These are phyloP conservation scores for Phytophthora pini DNA, from an alignment of 352 stramenopile genomes.

Conservation along the genomic window DNA sequence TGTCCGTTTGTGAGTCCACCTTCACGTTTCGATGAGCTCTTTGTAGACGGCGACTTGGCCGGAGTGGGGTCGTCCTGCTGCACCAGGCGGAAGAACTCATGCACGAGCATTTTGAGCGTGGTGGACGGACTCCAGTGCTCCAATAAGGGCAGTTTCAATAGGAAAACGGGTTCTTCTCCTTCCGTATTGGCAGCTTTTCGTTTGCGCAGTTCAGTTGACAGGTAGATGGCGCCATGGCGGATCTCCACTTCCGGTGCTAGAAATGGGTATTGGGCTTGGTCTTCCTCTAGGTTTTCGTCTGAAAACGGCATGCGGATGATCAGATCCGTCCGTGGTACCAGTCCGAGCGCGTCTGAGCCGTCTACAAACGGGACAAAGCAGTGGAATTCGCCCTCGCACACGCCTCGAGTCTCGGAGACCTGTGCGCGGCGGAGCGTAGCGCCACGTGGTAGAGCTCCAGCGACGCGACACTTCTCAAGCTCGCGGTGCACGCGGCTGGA, in stretches of 20 bases:
- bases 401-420: slow-evolving; percentile 55
- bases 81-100: slow-evolving; percentile 70
- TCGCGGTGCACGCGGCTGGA: slow-evolving; percentile 73
- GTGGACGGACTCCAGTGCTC: slow-evolving; percentile 79
- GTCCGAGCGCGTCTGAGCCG: slow-evolving; percentile 66
- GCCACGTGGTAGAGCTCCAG: slow-evolving; percentile 41
- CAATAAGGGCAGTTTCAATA: slow-evolving; percentile 62
- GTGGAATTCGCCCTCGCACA: slow-evolving; percentile 65
- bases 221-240: slow-evolving; percentile 51
- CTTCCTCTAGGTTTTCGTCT: slow-evolving; percentile 22
- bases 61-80: slow-evolving; percentile 58
- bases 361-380: slow-evolving; percentile 82
- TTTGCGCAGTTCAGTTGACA: slow-evolving; percentile 58
- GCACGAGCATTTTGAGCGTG: slow-evolving; percentile 72
- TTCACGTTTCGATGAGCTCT: slow-evolving; percentile 2
- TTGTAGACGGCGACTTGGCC: slow-evolving; percentile 26
- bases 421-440: slow-evolving; percentile 51
- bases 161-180: slow-evolving; percentile 35
- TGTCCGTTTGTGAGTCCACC: slow-evolving; percentile 2
- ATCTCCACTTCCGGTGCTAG: slow-evolving; percentile 57
- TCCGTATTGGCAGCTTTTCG: slow-evolving; percentile 14
- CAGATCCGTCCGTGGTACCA: slow-evolving; percentile 68
- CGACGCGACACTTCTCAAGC: slow-evolving; percentile 67
- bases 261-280: slow-evolving; percentile 69
- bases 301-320: slow-evolving; percentile 70